phyloP scores from a whole-genome alignment of 2,329 filamentous ascomycete genomes.

The Xylaria sp. region DNA sequence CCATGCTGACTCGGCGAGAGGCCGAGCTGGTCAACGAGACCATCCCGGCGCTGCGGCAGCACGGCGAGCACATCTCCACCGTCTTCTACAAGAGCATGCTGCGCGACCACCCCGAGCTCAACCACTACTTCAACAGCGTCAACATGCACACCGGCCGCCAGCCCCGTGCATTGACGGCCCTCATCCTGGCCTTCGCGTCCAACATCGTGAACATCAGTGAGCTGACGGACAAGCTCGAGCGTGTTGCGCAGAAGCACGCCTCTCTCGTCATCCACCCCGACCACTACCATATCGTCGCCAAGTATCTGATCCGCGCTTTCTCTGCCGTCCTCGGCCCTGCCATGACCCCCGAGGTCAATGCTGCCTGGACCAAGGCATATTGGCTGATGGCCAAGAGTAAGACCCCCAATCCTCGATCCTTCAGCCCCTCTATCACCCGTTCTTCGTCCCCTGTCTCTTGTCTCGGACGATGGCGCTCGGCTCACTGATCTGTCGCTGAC shows the following conservation, averaged over 20 bases:
- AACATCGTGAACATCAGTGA: constrained; percentile 73
- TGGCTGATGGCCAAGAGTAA: constrained; percentile 72
- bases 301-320: constrained; percentile 75
- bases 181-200: constrained; percentile 76
- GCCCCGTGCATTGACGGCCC: constrained; percentile 67
- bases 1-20: constrained; percentile 63
- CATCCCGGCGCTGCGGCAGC: constrained; percentile 72
- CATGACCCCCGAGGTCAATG: constrained; percentile 71
- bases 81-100: constrained; percentile 79
- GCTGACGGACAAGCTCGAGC: constrained; percentile 63
- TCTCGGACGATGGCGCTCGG: not conserved
- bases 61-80: constrained; percentile 75
- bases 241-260: constrained; percentile 77
- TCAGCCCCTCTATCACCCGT: too few relatives aligned
- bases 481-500: constrained; percentile 10
- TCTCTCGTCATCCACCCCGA: constrained; percentile 74
- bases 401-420: not conserved
- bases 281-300: constrained; percentile 76
- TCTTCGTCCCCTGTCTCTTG: not conserved
- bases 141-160: constrained; percentile 72
- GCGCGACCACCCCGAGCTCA: constrained; percentile 70
- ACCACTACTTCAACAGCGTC: constrained; percentile 75
- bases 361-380: constrained; percentile 78
- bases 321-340: constrained; percentile 71
- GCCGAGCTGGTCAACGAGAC: constrained; percentile 74